Base-by-base conservation (phyloP, 345 rosid genomes). In the Gossypioides kirkii region DNA sequence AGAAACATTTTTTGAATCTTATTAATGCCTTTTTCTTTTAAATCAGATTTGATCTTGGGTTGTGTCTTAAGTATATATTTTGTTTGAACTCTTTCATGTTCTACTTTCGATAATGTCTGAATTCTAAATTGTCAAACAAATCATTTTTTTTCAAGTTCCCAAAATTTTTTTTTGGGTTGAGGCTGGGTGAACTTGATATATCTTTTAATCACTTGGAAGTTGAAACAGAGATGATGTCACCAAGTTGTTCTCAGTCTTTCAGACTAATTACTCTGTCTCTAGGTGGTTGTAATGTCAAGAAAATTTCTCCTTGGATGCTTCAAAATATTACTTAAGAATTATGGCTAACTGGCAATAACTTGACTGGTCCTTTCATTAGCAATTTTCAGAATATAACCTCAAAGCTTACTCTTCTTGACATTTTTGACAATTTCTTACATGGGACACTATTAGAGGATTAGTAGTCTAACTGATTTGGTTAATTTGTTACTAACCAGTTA, bases 271-370 rank as follows among this genome's bases (percentile, higher is more conserved):
- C 2, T 6, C 73, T 77, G 10, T 17, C 25, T 14, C 63, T 77
- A 56, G 45, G 28, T 38, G 62, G 54, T 18, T 77, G 80, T 41
- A 25, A 77, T 9, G 70, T 73, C 12, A 60, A 59, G 50, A n/a
- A 63, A 10, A 16, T 73, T 23, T 76, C 76, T 50, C 41, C 54
- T 36, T 77, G 70, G 77, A 38, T 77, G 47, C 11, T 73, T 2
- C 13, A 50, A 56, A 73, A 60, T 60, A 23, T 26, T 18, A 46
- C 64, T 42, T 46, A 43, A 60, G 58, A 49, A 25, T 43, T 73
- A 49, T 6, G 41, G 76, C 20, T 77, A n/a, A 1, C 64, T 14
- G 70, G 64, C 41, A 73, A 68, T 26, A 60, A 53, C 2, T 69
- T 78, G 58, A 73, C n/a, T 7, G 74, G 77, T 9, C 18, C 66